These are phyloP conservation scores for Epichloe festucae DNA, from an alignment of 2,329 filamentous ascomycete genomes.

Conservation along the genomic window DNA sequence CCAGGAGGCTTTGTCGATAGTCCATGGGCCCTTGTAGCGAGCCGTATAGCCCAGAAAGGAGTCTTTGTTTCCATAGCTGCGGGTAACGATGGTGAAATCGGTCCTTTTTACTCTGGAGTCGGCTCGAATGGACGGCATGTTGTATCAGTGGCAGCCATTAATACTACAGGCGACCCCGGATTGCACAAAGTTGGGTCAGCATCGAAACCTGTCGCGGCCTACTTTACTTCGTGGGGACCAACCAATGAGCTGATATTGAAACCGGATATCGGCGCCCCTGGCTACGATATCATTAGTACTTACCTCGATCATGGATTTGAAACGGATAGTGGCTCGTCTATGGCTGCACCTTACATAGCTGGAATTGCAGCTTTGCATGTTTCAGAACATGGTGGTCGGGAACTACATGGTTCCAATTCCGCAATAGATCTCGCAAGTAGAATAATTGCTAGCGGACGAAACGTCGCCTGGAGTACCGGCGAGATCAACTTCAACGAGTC, in stretches of 20 bases:
- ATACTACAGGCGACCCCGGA: constrained; percentile 30
- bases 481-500: constrained; percentile 8
- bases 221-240: constrained; percentile 38
- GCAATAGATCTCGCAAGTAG: constrained; percentile 20
- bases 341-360: constrained; percentile 41
- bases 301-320: constrained; percentile 30
- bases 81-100: constrained; percentile 36
- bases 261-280: constrained; percentile 36
- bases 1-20: constrained; percentile 27
- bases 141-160: constrained; percentile 24
- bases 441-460: constrained; percentile 22
- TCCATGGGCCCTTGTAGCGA: constrained; percentile 29
- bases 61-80: constrained; percentile 37
- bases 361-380: constrained; percentile 36
- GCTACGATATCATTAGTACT: constrained; percentile 38
- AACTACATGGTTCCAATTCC: constrained; percentile 22
- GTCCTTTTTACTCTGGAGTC: constrained; percentile 32
- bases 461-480: constrained; percentile 17
- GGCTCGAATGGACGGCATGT: constrained; percentile 21
- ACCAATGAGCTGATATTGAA: constrained; percentile 37
- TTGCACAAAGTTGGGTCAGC: constrained; percentile 15
- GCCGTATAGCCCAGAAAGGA: constrained; percentile 28
- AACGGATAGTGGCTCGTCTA: constrained; percentile 39
- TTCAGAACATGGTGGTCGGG: constrained; percentile 27
- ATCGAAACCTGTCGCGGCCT: constrained; percentile 23